A percentile compares a stretch with the other conserved stretches of the same genome.
Conservation (phyloP, 75 land plant genomes). For the Sequoiadendron giganteum region DNA sequence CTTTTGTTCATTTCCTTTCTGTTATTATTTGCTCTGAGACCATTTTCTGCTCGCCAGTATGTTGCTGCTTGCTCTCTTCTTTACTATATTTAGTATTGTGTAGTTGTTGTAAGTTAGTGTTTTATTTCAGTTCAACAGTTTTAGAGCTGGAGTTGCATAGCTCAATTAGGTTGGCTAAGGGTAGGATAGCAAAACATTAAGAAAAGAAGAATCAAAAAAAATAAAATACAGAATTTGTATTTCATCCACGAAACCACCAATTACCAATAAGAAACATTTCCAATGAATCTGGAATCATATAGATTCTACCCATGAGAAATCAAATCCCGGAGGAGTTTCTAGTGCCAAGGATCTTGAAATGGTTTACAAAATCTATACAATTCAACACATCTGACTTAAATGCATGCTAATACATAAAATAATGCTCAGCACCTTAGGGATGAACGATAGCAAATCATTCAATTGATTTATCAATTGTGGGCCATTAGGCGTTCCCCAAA, state of each 20-base stretch:
- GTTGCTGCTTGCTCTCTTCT: too few species aligned
- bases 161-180: not conserved
- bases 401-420: too few species aligned
- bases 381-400: too few species aligned
- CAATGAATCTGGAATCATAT: not conserved
- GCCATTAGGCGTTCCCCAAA: too few species aligned
- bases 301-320: not conserved
- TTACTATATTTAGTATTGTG: not conserved
- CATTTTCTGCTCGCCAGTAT: too few species aligned
- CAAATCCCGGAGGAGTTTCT: not conserved
- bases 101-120: not conserved
- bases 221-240: not conserved
- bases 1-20: too few species aligned
- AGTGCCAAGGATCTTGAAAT: not conserved
- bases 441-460: too few species aligned
- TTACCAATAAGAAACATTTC: not conserved
- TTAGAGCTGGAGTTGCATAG: not conserved
- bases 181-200: not conserved
- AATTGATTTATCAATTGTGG: too few species aligned
- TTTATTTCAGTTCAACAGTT: not conserved
- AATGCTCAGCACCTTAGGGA: too few species aligned
- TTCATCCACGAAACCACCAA: not conserved
- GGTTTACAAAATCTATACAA: too few species aligned
- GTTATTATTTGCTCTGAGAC: too few species aligned
- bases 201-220: not conserved